Base-by-base conservation (phyloP, 192 early-diverging fungal genomes). In the Dissophora ornata region DNA sequence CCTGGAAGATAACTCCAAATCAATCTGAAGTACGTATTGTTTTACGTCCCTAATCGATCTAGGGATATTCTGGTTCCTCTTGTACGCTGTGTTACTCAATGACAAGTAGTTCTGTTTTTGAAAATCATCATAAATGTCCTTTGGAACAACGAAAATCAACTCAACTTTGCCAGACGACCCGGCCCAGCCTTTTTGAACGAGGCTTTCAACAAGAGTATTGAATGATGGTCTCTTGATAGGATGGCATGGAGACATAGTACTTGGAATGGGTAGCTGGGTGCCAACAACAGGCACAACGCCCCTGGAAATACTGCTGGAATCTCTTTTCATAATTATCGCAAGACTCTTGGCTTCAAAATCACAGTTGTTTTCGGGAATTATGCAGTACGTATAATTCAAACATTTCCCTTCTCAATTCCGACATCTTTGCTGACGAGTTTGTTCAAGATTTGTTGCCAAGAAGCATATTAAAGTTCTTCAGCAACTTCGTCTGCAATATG, bases 101-200 rank as follows among this genome's bases (percentile, higher is more conserved):
- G 47, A 13, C 40, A 68, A 42, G 40, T 68, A 68, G n/a, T 42
- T 51, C 48, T 68, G 66, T 48, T 33, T 52, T n/a, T 11, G 12
- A 38, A 68, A 68, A 15, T 52, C 26, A 15, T 30, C 48, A 68
- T 68, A 59, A 25, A 50, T 38, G 26, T 50, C 33, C 15, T 46
- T 68, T n/a, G 56, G 66, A 28, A 68, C 56, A 34, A 68, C 44
- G 59, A 59, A 68, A 59, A 59, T 45, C 28, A 68, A 56, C n/a
- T 48, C 25, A 42, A 56, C 47, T 21, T 52, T 36, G 38, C 25
- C 49, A 30, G 46, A 36, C 16, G 45, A 3, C 28, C 2, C 1
- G 40, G 59, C 49, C 56, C 56, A 52, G 21, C 36, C 18, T 41
- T 36, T 34, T 25, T 68, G 24, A 1, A 44, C 30, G 55, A 60